Evolutionary conservation across 306 rosid species (phyloP), one percentile per base, ranked within the genome.

Genomic region (Fagus crenata): DNA sequence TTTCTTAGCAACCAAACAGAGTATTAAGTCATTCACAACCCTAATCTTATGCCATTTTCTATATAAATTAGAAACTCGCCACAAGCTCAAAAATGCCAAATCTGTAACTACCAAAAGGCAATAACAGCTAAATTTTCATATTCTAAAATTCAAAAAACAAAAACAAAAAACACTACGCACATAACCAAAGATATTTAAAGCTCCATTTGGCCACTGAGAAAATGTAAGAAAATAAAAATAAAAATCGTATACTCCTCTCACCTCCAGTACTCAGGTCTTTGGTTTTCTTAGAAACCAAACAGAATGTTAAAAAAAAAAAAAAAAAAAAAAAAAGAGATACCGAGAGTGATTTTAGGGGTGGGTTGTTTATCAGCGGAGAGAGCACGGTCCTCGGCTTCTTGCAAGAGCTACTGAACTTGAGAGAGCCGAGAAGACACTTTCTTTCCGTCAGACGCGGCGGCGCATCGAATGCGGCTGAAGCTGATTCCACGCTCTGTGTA

Each of bases 321-420:
- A n/a, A n/a, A n/a, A 5, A 4, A 42, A 42, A 41, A 43, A 43
- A 43, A 43, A 8, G 49, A n/a, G n/a, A 41, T 78, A 94, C 96
- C 97, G 54, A 92, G 17, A 1, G 92, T 90, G 90, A 94, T 89
- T 86, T 86, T 88, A 46, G 98, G 97, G 72, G 82, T 51, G 58
- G 97, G 97, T 7, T 73, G 88, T 1, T 31, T 69, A 72, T 83
- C 91, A 3, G 88, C 87, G 35, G 87, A 75, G 31, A 78, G 76
- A 75, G 96, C 88, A 1, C 96, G 91, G 40, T 89, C 86, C 85
- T 94, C 97, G 4, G 98, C 98, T 58, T 89, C 88, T 35, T 82
- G 90, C 51, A 92, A 77, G 58, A 92, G 96, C 53, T 95, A 87
- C 70, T 92, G 91, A 64, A 92, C 90, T 85, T 92, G 95, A 9